Evolutionary conservation across 2,329 filamentous ascomycete species (phyloP).

Genomic region (Macroventuria anomochaeta): DNA sequence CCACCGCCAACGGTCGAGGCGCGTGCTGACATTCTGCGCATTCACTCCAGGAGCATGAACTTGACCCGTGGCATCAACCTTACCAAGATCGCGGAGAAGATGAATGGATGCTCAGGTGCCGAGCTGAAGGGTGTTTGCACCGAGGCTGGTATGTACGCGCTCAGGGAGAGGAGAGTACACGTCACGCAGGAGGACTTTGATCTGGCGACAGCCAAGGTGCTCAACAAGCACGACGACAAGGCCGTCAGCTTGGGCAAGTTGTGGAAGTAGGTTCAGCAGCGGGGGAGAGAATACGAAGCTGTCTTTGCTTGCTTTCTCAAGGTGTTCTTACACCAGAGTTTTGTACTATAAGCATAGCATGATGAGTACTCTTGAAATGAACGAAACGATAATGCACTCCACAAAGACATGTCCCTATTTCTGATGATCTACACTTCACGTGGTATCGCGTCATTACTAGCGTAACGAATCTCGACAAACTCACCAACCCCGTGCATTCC

Average conservation of each 20-base stretch:
- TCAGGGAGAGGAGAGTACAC: conserved; percentile 93
- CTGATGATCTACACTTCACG: not conserved
- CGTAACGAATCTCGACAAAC: not conserved
- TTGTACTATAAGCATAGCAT: conserved; percentile 28
- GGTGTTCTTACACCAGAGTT: conserved; percentile 2
- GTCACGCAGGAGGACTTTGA: conserved; percentile 99
- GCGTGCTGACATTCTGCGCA: conserved; percentile 94
- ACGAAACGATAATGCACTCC: conserved; percentile 8
- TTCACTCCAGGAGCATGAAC: conserved; percentile 98
- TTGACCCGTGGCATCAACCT: conserved; percentile 96
- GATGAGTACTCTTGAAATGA: conserved; percentile 14
- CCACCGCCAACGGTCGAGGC: conserved; percentile 96
- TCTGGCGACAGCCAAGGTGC: conserved; percentile 95
- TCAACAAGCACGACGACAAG: conserved; percentile 99
- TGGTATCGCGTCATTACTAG: conserved; percentile 20
- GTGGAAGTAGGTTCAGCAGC: conserved; percentile 66
- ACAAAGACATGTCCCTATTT: not conserved
- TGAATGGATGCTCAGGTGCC: conserved; percentile 98
- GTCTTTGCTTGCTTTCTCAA: conserved; percentile 3
- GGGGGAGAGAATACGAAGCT: not conserved
- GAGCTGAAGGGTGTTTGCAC: conserved; percentile 99
- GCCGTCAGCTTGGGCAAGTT: conserved; percentile 89
- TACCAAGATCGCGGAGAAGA: conserved; percentile 98
- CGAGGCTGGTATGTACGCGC: conserved; percentile 96
- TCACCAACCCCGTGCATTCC: not conserved